Evolutionary conservation across 495 filamentous ascomycete species (phyloP).

Genomic region (Staphylotrichum tortipilum): DNA sequence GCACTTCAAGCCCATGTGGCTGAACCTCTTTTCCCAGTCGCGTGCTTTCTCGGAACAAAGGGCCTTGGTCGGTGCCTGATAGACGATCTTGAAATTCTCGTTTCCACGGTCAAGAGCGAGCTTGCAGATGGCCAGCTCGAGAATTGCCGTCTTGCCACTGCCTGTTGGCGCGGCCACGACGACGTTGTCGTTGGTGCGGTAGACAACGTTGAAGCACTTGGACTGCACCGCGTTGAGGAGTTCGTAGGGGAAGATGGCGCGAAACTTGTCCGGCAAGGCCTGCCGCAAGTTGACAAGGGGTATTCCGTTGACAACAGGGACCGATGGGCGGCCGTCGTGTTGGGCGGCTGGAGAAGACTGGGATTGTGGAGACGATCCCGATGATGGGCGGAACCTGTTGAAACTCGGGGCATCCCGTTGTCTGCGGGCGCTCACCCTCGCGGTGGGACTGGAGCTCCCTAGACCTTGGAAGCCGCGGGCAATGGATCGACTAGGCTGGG

Average conservation of each 20-base stretch:
- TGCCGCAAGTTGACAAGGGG: conserved; percentile 59
- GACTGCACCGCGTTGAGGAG: conserved; percentile 92
- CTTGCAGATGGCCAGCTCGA: conserved; percentile 87
- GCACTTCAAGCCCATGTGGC: conserved; percentile 62
- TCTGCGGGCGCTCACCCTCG: conserved; percentile 1
- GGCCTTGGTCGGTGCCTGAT: conserved; percentile 90
- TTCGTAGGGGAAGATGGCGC: conserved; percentile 67
- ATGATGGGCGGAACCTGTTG: not conserved
- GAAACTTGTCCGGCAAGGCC: conserved; percentile 68
- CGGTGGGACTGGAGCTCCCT: conserved; percentile 14
- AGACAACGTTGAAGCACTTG: conserved; percentile 68
- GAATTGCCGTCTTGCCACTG: conserved; percentile 84
- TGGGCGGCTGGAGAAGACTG: not conserved
- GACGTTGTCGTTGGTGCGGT: conserved; percentile 68
- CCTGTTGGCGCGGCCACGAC: conserved; percentile 88
- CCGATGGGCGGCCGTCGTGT: not conserved
- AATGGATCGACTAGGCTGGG: not conserved
- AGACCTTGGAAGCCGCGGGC: not conserved
- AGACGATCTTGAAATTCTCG: conserved; percentile 82
- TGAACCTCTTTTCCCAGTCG: conserved; percentile 85
- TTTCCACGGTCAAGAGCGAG: conserved; percentile 53
- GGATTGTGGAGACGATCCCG: not conserved
- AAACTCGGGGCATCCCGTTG: not conserved
- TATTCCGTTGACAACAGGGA: conserved; percentile 52
- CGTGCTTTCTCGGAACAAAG: conserved; percentile 72